These are phyloP conservation scores for Malus hybrid DNA, from an alignment of 331 rosid species.

Conservation along the genomic window DNA sequence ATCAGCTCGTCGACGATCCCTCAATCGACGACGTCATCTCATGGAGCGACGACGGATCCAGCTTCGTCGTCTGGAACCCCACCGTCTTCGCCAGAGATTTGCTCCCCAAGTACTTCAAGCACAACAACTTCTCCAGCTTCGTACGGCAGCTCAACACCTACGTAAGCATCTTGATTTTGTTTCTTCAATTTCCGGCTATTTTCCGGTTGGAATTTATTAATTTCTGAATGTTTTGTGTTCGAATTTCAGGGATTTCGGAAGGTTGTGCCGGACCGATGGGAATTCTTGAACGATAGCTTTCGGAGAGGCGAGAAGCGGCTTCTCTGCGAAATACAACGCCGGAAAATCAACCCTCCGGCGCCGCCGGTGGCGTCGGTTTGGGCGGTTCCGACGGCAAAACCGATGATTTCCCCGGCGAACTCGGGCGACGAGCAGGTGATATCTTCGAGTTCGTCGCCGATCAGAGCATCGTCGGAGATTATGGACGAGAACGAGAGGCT, in stretches of 20 bases:
- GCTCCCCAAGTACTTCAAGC: conserved; percentile 80
- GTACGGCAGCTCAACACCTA: conserved; percentile 95
- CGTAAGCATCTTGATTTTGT: conserved; percentile 19
- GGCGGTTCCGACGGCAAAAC: conserved; percentile 19
- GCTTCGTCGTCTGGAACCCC: conserved; percentile 89
- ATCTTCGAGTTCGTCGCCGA: conserved; percentile 56
- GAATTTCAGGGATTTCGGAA: conserved; percentile 69
- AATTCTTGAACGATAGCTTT: conserved; percentile 71
- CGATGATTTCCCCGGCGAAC: conserved; percentile 44
- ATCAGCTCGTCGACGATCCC: conserved; percentile 68
- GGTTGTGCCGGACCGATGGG: conserved; percentile 94
- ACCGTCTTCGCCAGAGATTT: conserved; percentile 80
- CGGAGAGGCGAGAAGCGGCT: conserved; percentile 65
- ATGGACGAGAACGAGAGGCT: conserved; percentile 80
- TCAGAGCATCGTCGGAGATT: conserved; percentile 47
- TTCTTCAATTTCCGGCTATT: not conserved
- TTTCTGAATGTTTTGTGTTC: not conserved
- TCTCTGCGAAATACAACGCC: conserved; percentile 71
- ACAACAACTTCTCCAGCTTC: conserved; percentile 89
- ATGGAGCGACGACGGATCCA: conserved; percentile 87
- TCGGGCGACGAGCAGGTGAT: conserved; percentile 69
- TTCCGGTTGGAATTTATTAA: not conserved
- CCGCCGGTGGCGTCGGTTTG: conserved; percentile 13
- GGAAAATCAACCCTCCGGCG: conserved; percentile 36
- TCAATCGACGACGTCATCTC: conserved; percentile 71